Base-by-base conservation (phyloP, 2,329 filamentous ascomycete species). In the Bipolaris gigantea region DNA sequence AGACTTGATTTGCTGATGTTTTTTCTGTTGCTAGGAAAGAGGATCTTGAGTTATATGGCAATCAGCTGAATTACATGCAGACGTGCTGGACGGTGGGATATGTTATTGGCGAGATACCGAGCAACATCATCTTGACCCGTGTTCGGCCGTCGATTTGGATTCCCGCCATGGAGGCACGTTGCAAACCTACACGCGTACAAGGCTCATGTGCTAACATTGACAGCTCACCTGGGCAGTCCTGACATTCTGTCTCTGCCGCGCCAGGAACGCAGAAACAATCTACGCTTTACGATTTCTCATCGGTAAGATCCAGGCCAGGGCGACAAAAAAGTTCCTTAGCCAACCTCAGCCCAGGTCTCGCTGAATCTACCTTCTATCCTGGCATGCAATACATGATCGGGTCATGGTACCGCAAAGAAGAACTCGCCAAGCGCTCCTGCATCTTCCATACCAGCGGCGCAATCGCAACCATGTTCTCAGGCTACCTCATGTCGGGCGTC, bases 81-180 rank as follows among this genome's bases (percentile, higher is more conserved):
- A 79, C 82, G 0, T 79, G 77, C n/a, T 87, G 84, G 76, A 85
- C 82, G 0, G 77, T 83, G 1, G 84, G 85, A 10, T 87, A 87
- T 57, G 80, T 84, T 19, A 48, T 67, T 34, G 64, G 64, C 4
- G 59, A 67, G 18, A 43, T 48, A n/a, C 62, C 65, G 15, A 63
- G 60, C 2, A 65, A 67, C 27, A 47, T 67, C 34, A 63, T 67
- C n/a, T 13, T 67, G n/a, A 65, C 64, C 15, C 54, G 63, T 2
- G 50, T 64, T 11, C 48, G 58, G 5, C 49, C 55, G 4, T 53
- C 50, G 6, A 51, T 50, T 2, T 55, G 53, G 56, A 59, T 59
- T 30, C 47, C 55, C 2, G 45, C 49, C 1, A 55, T 57, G 43
- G 60, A 62, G 44, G 36, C 59, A 36, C 4, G 42, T 7, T 38